A percentile compares a stretch with the other conserved stretches of the same genome.
phyloP scores from a whole-genome alignment of 257 asterid genomes.

The Thymus quinquecostatus region DNA sequence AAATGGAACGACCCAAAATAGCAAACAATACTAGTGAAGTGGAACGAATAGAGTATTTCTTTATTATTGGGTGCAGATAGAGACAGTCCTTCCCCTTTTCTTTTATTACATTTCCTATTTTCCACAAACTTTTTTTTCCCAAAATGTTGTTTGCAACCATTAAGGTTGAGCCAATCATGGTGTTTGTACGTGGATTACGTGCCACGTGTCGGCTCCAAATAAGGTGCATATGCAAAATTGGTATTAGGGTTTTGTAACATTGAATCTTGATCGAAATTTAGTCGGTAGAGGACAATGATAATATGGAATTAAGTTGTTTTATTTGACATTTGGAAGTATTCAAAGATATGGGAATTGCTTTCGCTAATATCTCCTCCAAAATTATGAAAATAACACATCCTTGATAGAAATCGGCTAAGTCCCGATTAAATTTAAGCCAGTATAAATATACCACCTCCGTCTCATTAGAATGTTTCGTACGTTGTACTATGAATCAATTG shows the following conservation, averaged over 20 bases:
- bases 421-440: too few species aligned
- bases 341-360: neutral
- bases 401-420: neutral
- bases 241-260: neutral
- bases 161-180: neutral
- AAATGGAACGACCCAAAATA: too few species aligned
- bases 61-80: neutral
- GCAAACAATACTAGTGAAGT: too few species aligned
- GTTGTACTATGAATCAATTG: neutral
- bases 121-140: neutral
- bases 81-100: neutral
- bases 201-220: neutral
- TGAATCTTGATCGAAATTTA: neutral
- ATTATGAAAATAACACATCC: neutral
- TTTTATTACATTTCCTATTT: neutral
- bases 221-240: neutral
- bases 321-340: neutral
- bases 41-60: neutral
- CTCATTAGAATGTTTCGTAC: too few species aligned
- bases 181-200: neutral
- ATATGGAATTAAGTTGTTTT: neutral
- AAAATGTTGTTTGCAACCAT: neutral
- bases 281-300: neutral
- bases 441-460: too few species aligned
- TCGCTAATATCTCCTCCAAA: slow-evolving; percentile 12